phyloP scores from a whole-genome alignment of 768 basidiomycete species.

The Auricularia sp. region DNA sequence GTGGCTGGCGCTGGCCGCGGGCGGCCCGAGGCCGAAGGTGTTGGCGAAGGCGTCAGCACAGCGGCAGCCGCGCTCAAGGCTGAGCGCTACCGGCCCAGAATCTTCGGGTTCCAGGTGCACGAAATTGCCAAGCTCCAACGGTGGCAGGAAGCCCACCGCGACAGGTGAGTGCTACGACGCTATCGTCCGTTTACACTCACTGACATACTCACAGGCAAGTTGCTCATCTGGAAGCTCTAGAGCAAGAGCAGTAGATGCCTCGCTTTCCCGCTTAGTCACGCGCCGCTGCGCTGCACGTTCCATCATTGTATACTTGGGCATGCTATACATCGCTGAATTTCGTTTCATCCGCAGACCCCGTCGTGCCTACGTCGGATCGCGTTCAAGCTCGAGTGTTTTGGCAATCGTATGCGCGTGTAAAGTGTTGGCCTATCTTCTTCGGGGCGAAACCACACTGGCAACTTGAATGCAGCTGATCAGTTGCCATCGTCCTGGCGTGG shows the following conservation, averaged over 20 bases:
- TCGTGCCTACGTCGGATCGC: too few species aligned
- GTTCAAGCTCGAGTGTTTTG: too few species aligned
- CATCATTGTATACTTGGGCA: too few species aligned
- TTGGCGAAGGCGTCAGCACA: constrained; percentile 64
- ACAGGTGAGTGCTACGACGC: constrained; percentile 45
- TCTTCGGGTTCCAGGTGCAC: constrained; percentile 94
- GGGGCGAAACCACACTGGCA: too few species aligned
- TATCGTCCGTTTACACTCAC: background rate
- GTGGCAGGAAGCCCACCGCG: constrained; percentile 92
- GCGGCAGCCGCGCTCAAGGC: constrained; percentile 78
- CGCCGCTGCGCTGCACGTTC: background rate
- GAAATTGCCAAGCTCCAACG: constrained; percentile 87
- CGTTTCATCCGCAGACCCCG: too few species aligned
- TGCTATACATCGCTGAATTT: too few species aligned
- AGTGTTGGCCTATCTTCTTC: too few species aligned
- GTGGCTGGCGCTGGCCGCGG: constrained; percentile 9
- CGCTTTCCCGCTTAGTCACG: background rate
- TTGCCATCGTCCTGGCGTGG: too few species aligned
- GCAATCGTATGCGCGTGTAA: too few species aligned
- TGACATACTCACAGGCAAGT: constrained; percentile 27
- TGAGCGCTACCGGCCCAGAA: constrained; percentile 83
- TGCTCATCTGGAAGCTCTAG: constrained; percentile 28
- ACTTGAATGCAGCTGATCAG: too few species aligned
- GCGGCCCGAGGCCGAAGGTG: constrained; percentile 31
- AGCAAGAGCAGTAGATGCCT: constrained; percentile 15